These are phyloP conservation scores for Cunninghamia lanceolata DNA, from an alignment of 75 land plant species.

Conservation along the genomic window DNA sequence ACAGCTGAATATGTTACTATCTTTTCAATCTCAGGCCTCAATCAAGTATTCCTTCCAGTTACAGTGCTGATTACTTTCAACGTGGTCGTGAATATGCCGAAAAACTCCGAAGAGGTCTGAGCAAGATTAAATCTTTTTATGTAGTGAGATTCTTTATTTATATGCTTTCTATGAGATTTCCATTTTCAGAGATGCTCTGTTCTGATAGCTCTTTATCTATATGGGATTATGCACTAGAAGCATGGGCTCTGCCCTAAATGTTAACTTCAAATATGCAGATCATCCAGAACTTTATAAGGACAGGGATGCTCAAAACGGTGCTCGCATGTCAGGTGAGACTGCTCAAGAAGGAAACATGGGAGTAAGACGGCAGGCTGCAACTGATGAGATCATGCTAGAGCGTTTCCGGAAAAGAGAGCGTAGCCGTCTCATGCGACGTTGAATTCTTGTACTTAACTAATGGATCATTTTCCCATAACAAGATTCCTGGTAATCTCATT, in stretches of 20 bases:
- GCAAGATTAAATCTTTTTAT: neutral
- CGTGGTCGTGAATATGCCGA: conserved; percentile 97
- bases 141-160: neutral
- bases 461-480: neutral
- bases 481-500: neutral
- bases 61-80: conserved; percentile 93
- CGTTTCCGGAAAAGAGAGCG: conserved; percentile 95
- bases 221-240: neutral
- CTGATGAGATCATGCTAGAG: conserved; percentile 94
- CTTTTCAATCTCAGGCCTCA: conserved; percentile 18
- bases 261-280: conserved; percentile 36
- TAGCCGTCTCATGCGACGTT: conserved; percentile 76
- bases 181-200: neutral
- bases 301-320: conserved; percentile 34
- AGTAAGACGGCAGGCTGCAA: conserved; percentile 82
- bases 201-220: neutral
- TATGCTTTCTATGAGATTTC: neutral
- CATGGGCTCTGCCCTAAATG: neutral
- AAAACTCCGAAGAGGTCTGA: conserved; percentile 79
- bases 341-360: conserved; percentile 32
- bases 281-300: conserved; percentile 82
- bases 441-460: neutral
- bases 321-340: conserved; percentile 11
- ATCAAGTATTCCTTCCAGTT: conserved; percentile 82
- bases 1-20: neutral